These are phyloP conservation scores for Buxus sempervirens DNA, from an alignment of 164 flowering plant genomes.

Conservation along the genomic window DNA sequence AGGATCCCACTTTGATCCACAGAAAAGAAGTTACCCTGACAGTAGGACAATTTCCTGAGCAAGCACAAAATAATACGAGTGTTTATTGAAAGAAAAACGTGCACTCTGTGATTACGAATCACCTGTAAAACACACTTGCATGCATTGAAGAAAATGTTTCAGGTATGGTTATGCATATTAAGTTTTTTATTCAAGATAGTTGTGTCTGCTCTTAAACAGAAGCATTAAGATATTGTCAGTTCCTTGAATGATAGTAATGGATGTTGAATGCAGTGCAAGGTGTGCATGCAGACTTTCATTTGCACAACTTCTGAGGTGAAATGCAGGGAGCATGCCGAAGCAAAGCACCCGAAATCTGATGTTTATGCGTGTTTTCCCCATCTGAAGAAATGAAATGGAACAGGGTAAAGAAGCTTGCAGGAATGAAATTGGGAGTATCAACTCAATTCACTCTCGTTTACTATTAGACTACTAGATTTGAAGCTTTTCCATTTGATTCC, in stretches of 20 bases:
- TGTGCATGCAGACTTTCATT: slow-evolving; percentile 92
- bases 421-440: slow-evolving; percentile 1
- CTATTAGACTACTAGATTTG: not conserved
- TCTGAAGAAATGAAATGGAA: slow-evolving; percentile 53
- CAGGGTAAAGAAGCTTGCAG: slow-evolving; percentile 5
- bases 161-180: no score
- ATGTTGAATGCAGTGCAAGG: slow-evolving; percentile 85
- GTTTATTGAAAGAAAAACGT: no score
- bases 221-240: not conserved
- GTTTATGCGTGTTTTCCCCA: slow-evolving; percentile 66
- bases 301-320: slow-evolving; percentile 90
- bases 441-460: not conserved
- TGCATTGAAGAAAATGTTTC: no score
- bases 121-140: no score
- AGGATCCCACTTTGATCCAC: no score
- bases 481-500: slow-evolving; percentile 3
- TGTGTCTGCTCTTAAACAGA: not conserved
- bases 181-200: no score
- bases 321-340: slow-evolving; percentile 91
- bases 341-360: slow-evolving; percentile 82
- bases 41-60: no score
- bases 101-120: no score
- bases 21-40: no score
- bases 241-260: not conserved
- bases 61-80: no score